Percentiles rank a stretch among this genome's conserved stretches.
Conservation (phyloP, 352 stramenopile species). For the Aphanomyces stellatus region DNA sequence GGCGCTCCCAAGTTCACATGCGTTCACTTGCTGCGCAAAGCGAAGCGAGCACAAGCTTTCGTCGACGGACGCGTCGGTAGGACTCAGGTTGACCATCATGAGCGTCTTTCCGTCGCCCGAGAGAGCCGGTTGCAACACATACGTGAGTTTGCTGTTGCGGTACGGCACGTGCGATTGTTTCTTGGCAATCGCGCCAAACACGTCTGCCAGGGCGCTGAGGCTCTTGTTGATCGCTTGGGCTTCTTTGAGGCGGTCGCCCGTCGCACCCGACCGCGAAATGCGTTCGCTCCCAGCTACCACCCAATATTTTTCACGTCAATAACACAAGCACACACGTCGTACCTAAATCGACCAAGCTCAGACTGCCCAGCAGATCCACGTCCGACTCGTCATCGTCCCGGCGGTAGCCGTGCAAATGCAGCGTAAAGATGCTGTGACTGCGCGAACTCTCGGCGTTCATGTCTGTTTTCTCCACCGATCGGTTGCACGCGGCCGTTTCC, state of each 20-base stretch:
- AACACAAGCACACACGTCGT: constrained; percentile 31
- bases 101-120: constrained; percentile 99
- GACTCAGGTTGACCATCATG: constrained; percentile 99
- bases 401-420: constrained; percentile 79
- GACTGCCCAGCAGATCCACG: constrained; percentile 83
- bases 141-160: constrained; percentile 99
- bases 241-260: constrained; percentile 92
- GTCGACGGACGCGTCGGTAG: constrained; percentile 89
- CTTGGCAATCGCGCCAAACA: constrained; percentile 97
- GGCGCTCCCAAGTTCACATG: constrained; percentile 95
- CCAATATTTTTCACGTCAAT: background rate
- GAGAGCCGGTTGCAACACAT: constrained; percentile 97
- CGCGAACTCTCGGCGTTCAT: constrained; percentile 98
- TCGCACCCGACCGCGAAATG: constrained; percentile 88
- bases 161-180: constrained; percentile 96
- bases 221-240: constrained; percentile 99
- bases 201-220: constrained; percentile 95
- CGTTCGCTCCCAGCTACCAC: constrained; percentile 93
- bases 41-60: constrained; percentile 98
- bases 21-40: constrained; percentile 96
- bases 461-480: constrained; percentile 95
- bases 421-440: constrained; percentile 97
- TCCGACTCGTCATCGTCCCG: constrained; percentile 82
- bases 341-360: constrained; percentile 89
- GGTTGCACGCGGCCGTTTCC: constrained; percentile 84